Base-by-base conservation (phyloP, 371 early-diverging fungal genomes). In the Circinella umbellata region DNA sequence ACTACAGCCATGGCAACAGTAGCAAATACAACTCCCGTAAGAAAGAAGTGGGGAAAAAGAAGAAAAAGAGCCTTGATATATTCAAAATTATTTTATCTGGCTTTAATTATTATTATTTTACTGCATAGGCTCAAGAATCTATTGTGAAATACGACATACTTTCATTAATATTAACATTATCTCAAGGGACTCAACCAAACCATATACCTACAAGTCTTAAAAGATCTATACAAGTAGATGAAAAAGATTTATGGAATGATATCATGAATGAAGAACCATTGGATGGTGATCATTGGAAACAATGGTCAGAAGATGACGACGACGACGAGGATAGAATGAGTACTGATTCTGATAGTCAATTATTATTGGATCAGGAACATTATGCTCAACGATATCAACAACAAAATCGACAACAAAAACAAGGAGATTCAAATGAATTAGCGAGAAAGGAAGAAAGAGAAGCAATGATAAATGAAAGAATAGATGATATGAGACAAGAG, bases 261-360 rank as follows among this genome's bases (percentile, higher is more conserved):
- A 61, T 75, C 10, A 39, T 80, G 6, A 46, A 61, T 15, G 78
- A 80, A 17, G 76, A 76, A 20, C 80, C 80, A 7, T 63, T 78
- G 27, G 65, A 74, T 39, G 80, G 80, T 0, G 78, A 78, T 68
- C 80, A 80, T 57, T 80, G 80, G 80, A 39, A 73, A 36, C 68
- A 68, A 17, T 72, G 69, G 69, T n/a, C 60, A 3, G 69, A 69
- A 15, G 61, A 48, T 9, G 69, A 69, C 13, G 61, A 48, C 4
- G 79, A 74, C 39, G 69, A 70, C 15, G 39, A 64, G n/a, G 48
- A 38, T 5, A 61, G 38, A 46, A 73, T 74, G 38, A 38, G 68
- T 6, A 60, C 64, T 37, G 70, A 66, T 36, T 15, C 67, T 3
- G 69, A 76, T 27, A 27, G 27, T 36, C 63, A 73, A 8, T 64